Percentiles rank a stretch among this genome's conserved stretches.
These are phyloP conservation scores for Neofusicoccum sp. DNA, from an alignment of 2,329 filamentous ascomycete species.

Conservation along the genomic window DNA sequence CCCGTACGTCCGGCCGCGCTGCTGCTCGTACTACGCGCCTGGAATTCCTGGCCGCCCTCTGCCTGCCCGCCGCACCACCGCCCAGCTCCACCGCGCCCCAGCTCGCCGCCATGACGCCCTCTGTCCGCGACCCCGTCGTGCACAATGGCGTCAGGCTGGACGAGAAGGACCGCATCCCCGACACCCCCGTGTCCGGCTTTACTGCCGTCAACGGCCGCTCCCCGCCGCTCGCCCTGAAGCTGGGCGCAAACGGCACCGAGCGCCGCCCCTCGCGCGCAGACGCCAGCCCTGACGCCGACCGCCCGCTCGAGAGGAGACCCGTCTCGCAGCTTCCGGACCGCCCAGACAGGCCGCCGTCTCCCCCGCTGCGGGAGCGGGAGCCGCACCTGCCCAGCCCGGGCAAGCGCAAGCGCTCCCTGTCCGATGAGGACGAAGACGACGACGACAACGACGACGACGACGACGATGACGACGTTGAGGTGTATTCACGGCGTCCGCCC, in stretches of 20 bases:
- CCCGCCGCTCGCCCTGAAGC: neutral
- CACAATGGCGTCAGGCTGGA: constrained; percentile 7
- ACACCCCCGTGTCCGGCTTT: constrained; percentile 8
- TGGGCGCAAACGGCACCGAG: neutral
- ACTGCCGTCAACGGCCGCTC: constrained; percentile 20
- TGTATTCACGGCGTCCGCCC: constrained; percentile 37
- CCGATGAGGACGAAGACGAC: constrained; percentile 46
- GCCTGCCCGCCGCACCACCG: neutral
- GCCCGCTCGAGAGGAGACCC: constrained; percentile 23
- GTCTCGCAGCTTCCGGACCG: constrained; percentile 26
- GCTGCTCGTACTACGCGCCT: neutral
- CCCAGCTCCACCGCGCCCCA: neutral
- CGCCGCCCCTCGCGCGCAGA: constrained; percentile 26
- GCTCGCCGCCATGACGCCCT: constrained; percentile 1
- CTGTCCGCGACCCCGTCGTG: neutral
- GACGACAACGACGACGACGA: constrained; percentile 24
- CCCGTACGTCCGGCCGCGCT: neutral
- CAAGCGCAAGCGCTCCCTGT: constrained; percentile 68
- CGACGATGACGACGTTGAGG: neutral
- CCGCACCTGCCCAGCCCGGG: constrained; percentile 45
- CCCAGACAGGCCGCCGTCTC: constrained; percentile 24
- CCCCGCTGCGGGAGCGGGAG: neutral
- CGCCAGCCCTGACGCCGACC: constrained; percentile 23
- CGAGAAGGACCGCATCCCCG: constrained; percentile 7
- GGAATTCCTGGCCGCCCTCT: neutral